These are phyloP conservation scores for Fusarium graminum DNA, from an alignment of 2,329 filamentous ascomycete genomes.

Conservation along the genomic window DNA sequence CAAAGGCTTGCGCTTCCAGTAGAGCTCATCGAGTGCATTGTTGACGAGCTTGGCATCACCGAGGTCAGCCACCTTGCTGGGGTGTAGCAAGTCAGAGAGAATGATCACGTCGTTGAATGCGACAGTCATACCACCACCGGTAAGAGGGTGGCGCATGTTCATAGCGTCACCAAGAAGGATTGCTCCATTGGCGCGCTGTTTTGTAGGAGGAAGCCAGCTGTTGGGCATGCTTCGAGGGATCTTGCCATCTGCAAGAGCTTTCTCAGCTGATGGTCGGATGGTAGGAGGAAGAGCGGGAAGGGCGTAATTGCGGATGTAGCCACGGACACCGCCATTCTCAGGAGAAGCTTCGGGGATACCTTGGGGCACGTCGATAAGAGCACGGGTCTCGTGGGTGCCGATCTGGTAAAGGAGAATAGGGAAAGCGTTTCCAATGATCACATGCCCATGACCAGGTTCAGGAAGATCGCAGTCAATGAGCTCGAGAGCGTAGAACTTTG, in stretches of 20 bases:
- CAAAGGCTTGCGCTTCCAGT: conserved; percentile 87
- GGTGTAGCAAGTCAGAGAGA: conserved; percentile 79
- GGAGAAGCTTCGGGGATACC: conserved; percentile 79
- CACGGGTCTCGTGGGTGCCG: conserved; percentile 91
- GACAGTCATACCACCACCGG: conserved; percentile 97
- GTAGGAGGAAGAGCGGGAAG: conserved; percentile 80
- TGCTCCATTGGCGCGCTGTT: conserved; percentile 71
- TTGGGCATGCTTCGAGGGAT: conserved; percentile 93
- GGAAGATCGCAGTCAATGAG: conserved; percentile 89
- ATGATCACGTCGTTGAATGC: conserved; percentile 92
- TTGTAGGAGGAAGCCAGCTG: conserved; percentile 85
- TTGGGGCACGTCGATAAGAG: conserved; percentile 87
- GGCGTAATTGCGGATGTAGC: conserved; percentile 83
- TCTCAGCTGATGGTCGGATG: conserved; percentile 79
- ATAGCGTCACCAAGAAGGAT: conserved; percentile 92
- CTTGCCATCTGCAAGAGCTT: conserved; percentile 81
- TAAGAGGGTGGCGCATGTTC: conserved; percentile 99
- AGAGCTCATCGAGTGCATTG: conserved; percentile 78
- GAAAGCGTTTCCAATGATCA: conserved; percentile 80
- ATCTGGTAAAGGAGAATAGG: conserved; percentile 97
- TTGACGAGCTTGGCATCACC: conserved; percentile 75
- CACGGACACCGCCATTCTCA: conserved; percentile 84
- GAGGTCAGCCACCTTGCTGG: conserved; percentile 75
- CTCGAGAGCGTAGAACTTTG: conserved; percentile 94
- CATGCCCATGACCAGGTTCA: conserved; percentile 82